Evolutionary conservation across 2,329 filamentous ascomycete species (phyloP).

Genomic region (Xylariomycetidae sp.): DNA sequence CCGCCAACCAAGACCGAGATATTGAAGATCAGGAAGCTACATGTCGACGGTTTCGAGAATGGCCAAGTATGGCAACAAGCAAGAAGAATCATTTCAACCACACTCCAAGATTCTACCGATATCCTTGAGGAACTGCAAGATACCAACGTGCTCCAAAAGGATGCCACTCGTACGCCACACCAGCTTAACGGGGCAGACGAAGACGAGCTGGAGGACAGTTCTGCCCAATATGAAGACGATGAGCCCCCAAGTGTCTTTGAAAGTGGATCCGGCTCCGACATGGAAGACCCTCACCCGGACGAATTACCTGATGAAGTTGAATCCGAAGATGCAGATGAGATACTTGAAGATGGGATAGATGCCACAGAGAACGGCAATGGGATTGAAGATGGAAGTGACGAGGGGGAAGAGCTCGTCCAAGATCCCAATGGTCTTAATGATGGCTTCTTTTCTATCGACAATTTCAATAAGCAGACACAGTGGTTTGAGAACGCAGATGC

Average conservation of each 20-base stretch:
- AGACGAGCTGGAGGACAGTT: constrained; percentile 27
- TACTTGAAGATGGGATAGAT: constrained; percentile 20
- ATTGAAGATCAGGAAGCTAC: constrained; percentile 75
- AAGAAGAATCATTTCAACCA: constrained; percentile 66
- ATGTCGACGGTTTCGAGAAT: constrained; percentile 81
- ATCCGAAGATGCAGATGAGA: constrained; percentile 18
- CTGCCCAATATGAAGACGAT: constrained; percentile 32
- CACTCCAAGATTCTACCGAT: constrained; percentile 44
- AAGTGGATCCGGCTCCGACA: constrained; percentile 29
- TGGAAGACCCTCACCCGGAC: constrained; percentile 29
- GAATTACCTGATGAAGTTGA: constrained; percentile 25
- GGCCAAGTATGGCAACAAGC: constrained; percentile 94
- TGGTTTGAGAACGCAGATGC: constrained; percentile 83
- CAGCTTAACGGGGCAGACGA: constrained; percentile 29
- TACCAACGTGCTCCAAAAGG: constrained; percentile 50
- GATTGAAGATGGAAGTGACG: constrained; percentile 35
- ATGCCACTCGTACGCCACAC: too few relatives aligned
- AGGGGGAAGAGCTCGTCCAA: constrained; percentile 51
- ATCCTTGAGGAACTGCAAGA: constrained; percentile 46
- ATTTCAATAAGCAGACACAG: constrained; percentile 93
- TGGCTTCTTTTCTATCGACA: constrained; percentile 95
- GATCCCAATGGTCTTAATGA: constrained; percentile 89
- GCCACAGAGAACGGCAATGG: constrained; percentile 30
- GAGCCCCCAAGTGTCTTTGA: too few relatives aligned
- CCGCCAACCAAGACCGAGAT: constrained; percentile 43